A percentile compares a stretch with the other conserved stretches of the same genome.
These are phyloP conservation scores for Pascua sp. DNA, from an alignment of 1,284 basidiomycete genomes.

Conservation along the genomic window DNA sequence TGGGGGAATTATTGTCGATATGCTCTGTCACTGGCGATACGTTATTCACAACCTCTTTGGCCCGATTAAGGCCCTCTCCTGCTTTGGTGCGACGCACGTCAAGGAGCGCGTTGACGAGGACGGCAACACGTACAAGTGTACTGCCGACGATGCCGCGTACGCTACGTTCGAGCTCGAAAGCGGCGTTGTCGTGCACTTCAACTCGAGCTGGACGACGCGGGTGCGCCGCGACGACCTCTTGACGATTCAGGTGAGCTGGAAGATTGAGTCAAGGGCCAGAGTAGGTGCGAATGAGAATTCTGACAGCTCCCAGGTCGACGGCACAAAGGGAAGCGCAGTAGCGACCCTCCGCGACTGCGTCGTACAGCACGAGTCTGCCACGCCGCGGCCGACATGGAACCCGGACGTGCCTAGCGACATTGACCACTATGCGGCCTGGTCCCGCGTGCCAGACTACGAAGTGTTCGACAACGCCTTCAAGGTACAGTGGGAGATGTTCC, in stretches of 20 bases:
- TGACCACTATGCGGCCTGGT: slow-evolving; percentile 21
- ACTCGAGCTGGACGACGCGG: slow-evolving; percentile 22
- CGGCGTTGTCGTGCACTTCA: slow-evolving; percentile 23
- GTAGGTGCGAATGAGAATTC: too few relatives aligned
- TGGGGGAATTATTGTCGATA: slow-evolving; percentile 23
- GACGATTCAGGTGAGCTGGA: too few relatives aligned
- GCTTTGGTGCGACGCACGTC: slow-evolving; percentile 20
- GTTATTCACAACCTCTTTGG: slow-evolving; percentile 25
- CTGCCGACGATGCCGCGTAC: slow-evolving; percentile 22
- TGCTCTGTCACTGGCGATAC: slow-evolving; percentile 27
- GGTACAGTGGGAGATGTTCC: slow-evolving; percentile 26
- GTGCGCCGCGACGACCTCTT: slow-evolving; percentile 15
- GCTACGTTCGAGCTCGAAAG: slow-evolving; percentile 22
- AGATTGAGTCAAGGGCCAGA: too few relatives aligned
- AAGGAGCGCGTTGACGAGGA: slow-evolving; percentile 16
- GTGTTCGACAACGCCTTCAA: slow-evolving; percentile 24
- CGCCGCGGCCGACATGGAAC: slow-evolving; percentile 23
- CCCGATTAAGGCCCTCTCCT: slow-evolving; percentile 19
- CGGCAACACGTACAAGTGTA: slow-evolving; percentile 20
- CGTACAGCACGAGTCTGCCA: slow-evolving; percentile 20
- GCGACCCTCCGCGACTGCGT: slow-evolving; percentile 21
- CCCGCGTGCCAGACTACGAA: slow-evolving; percentile 15
- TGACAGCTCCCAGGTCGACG: too few relatives aligned
- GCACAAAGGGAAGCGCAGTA: slow-evolving; percentile 8
- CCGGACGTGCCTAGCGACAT: slow-evolving; percentile 19